A percentile compares a stretch with the other conserved stretches of the same genome.
These are phyloP conservation scores for Suaeda aralocaspica DNA, from an alignment of 148 eudicot genomes.

Conservation along the genomic window DNA sequence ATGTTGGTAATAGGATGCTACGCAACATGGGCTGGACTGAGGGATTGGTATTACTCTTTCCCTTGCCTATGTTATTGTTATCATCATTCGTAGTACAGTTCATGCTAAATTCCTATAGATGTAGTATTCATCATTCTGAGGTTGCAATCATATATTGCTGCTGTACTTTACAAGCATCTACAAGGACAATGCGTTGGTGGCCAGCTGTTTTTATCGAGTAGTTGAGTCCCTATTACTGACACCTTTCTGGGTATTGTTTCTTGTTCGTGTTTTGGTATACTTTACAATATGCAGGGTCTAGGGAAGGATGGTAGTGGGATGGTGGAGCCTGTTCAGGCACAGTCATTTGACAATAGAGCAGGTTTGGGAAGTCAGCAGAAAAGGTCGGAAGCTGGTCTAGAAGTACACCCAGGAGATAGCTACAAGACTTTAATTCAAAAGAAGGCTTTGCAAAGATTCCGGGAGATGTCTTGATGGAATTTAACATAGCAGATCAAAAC, in stretches of 20 bases:
- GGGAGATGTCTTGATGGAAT: constrained; percentile 57
- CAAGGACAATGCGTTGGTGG: constrained; percentile 17
- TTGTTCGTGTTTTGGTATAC: constrained; percentile 27
- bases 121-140: neutral
- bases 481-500: neutral
- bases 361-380: constrained; percentile 92
- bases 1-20: constrained; percentile 97
- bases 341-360: constrained; percentile 66
- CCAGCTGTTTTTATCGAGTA: constrained; percentile 17
- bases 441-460: constrained; percentile 91
- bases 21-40: constrained; percentile 99
- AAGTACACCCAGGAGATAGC: constrained; percentile 95
- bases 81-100: neutral
- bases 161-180: constrained; percentile 11
- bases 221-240: constrained; percentile 34
- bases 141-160: neutral
- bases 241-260: constrained; percentile 37
- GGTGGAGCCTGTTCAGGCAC: constrained; percentile 95
- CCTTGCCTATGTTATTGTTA: constrained; percentile 17
- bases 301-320: constrained; percentile 97
- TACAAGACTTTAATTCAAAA: constrained; percentile 88
- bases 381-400: constrained; percentile 73
- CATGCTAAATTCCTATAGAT: neutral
- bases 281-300: constrained; percentile 58
- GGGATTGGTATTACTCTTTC: constrained; percentile 79